A percentile compares a stretch with the other conserved stretches of the same genome.
Conservation (phyloP, 768 basidiomycete species). For the Mycena rebaudengoi region DNA sequence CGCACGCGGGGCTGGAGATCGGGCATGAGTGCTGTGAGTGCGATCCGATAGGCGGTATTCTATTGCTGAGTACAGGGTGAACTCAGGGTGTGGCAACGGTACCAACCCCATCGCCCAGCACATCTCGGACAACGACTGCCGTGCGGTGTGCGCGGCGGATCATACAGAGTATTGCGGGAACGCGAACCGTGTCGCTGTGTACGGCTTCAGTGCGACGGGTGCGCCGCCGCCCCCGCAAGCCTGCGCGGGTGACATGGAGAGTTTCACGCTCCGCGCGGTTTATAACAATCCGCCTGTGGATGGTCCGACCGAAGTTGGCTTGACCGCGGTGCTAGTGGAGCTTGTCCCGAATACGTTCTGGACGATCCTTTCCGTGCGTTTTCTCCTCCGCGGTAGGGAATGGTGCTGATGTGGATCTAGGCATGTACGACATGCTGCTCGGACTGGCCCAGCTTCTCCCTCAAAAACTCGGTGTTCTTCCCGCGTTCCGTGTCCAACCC, state of each 20-base stretch:
- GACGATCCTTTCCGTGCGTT: constrained; percentile 51
- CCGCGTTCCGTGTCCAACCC: constrained; percentile 49
- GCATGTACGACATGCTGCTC: constrained; percentile 52
- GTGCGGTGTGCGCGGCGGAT: constrained; percentile 47
- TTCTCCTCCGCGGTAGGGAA: background rate
- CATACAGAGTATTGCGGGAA: constrained; percentile 52
- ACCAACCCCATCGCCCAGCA: constrained; percentile 44
- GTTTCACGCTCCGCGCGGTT: constrained; percentile 47
- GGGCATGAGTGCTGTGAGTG: constrained; percentile 58
- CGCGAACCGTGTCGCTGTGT: constrained; percentile 47
- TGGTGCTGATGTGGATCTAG: constrained; percentile 25
- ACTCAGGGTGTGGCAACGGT: constrained; percentile 49
- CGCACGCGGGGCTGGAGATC: constrained; percentile 55
- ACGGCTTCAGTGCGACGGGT: constrained; percentile 41
- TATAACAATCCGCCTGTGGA: constrained; percentile 43
- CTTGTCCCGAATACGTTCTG: constrained; percentile 49
- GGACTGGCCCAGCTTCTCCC: constrained; percentile 49
- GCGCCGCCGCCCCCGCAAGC: constrained; percentile 29
- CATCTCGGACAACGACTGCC: constrained; percentile 50
- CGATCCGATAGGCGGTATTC: background rate
- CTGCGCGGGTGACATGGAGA: constrained; percentile 42
- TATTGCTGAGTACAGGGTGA: background rate
- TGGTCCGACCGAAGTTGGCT: constrained; percentile 37
- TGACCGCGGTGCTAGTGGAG: constrained; percentile 49
- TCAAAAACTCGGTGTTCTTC: constrained; percentile 50